A percentile compares a stretch with the other conserved stretches of the same genome.
Evolutionary conservation across 2,329 filamentous ascomycete species (phyloP).

Genomic region (Curvularia hawaiiensis): DNA sequence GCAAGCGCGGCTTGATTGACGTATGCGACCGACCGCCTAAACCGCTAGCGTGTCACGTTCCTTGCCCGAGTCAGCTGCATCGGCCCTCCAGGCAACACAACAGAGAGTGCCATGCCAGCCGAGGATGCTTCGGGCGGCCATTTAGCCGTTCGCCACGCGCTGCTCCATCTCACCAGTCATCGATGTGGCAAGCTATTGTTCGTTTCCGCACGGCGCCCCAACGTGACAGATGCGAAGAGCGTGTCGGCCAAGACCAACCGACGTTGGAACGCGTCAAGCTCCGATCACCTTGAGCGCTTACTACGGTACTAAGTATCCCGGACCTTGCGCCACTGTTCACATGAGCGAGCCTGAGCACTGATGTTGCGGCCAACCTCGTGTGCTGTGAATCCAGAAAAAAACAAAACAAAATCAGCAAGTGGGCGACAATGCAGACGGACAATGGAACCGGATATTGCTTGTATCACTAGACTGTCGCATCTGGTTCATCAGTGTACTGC

Average conservation of each 20-base stretch:
- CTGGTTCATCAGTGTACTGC: slow-evolving; percentile 40
- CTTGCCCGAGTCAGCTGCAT: slow-evolving; percentile 7
- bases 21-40: slow-evolving; percentile 15
- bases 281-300: slow-evolving; percentile 13
- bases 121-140: neutral
- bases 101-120: neutral
- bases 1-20: slow-evolving; percentile 17
- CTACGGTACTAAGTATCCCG: neutral
- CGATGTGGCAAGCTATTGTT: neutral
- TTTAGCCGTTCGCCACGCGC: neutral
- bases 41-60: slow-evolving; percentile 17
- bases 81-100: slow-evolving; percentile 3
- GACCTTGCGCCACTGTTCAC: slow-evolving; percentile 3
- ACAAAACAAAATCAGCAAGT: neutral
- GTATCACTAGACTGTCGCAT: slow-evolving; percentile 23
- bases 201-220: neutral
- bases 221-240: neutral
- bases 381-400: neutral
- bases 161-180: neutral
- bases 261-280: slow-evolving; percentile 2
- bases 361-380: neutral
- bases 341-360: slow-evolving; percentile 4
- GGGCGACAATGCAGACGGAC: neutral
- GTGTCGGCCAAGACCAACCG: neutral
- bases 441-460: neutral